A percentile compares a stretch with the other conserved stretches of the same genome.
Evolutionary conservation across 176 grass and related monocot species (phyloP).

Genomic region (Zizania latifolia): DNA sequence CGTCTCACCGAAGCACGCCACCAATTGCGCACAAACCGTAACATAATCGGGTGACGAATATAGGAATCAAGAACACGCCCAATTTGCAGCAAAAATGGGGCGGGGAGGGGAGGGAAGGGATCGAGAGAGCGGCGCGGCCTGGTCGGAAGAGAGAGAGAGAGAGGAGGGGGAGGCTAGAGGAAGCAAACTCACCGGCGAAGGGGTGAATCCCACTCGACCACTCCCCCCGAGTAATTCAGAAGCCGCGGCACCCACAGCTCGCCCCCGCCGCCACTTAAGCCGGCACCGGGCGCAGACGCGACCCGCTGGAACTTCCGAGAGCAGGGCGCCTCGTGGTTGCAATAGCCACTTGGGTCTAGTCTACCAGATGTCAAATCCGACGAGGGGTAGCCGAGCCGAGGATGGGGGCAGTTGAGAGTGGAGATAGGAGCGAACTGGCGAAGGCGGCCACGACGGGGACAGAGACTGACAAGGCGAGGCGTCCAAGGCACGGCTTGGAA

Average conservation of each 20-base stretch:
- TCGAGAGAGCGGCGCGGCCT: neutral
- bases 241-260: neutral
- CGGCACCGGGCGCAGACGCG: neutral
- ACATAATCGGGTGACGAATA: neutral
- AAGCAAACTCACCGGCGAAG: neutral
- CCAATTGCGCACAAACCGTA: neutral
- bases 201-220: neutral
- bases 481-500: constrained; percentile 22
- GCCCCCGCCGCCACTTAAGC: constrained; percentile 14
- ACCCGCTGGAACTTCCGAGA: constrained; percentile 17
- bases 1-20: neutral
- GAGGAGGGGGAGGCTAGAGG: neutral
- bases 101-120: neutral
- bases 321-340: constrained; percentile 9
- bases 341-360: neutral
- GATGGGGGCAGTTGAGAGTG: neutral
- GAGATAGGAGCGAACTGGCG: neutral
- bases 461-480: neutral
- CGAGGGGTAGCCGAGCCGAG: neutral
- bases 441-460: neutral
- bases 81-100: neutral
- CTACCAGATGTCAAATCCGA: neutral
- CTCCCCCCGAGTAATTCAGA: neutral
- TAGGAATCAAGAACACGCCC: neutral
- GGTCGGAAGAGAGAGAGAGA: neutral